Evolutionary conservation across 352 stramenopile genomes (phyloP).

Genomic region (Globisporangium iwayamae): DNA sequence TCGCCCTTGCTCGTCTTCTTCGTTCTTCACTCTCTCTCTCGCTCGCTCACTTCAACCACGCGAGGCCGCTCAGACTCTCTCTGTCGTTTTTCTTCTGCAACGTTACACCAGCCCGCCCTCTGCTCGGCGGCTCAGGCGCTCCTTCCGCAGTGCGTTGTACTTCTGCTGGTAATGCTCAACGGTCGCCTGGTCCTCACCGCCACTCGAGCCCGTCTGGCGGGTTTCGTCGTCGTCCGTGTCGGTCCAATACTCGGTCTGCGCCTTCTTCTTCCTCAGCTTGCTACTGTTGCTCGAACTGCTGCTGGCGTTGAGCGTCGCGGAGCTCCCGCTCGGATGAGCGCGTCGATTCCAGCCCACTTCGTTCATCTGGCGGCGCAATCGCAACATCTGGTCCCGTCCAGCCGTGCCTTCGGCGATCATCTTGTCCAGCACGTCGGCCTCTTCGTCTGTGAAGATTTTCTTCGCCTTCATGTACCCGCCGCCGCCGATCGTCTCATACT

Average conservation of each 20-base stretch:
- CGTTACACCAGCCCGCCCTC: constrained; percentile 54
- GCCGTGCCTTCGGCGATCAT: constrained; percentile 80
- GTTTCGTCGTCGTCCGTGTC: constrained; percentile 51
- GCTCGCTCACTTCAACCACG: neutral
- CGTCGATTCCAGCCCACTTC: constrained; percentile 60
- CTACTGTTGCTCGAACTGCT: constrained; percentile 15
- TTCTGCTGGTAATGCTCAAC: constrained; percentile 54
- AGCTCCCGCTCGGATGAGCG: constrained; percentile 21
- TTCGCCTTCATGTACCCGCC: constrained; percentile 62
- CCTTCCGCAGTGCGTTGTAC: constrained; percentile 49
- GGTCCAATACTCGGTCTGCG: constrained; percentile 29
- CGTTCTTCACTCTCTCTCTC: neutral
- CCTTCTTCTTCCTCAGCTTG: constrained; percentile 28
- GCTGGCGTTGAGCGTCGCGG: neutral
- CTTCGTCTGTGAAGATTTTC: constrained; percentile 58
- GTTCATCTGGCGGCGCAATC: constrained; percentile 56
- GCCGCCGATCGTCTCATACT: constrained; percentile 35
- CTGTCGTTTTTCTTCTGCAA: neutral
- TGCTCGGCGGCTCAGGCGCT: constrained; percentile 42
- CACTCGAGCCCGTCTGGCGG: constrained; percentile 28
- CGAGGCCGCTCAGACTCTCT: neutral
- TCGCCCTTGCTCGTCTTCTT: no score
- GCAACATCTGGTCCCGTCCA: constrained; percentile 62
- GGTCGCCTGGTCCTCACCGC: constrained; percentile 24
- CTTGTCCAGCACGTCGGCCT: constrained; percentile 69